Base-by-base conservation (phyloP, 75 land plant genomes). In the Adiantum capillusveneris region DNA sequence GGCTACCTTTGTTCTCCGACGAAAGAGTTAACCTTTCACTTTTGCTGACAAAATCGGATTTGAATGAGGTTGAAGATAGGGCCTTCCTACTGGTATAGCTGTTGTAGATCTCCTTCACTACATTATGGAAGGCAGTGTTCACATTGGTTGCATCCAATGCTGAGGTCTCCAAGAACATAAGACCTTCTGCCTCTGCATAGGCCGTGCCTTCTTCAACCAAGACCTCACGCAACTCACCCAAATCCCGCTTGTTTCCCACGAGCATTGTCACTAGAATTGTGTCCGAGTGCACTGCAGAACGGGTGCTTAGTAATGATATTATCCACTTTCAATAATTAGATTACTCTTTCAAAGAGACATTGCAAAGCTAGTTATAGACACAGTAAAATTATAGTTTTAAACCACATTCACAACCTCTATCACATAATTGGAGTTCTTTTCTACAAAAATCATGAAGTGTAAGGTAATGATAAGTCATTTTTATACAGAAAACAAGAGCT, bases 151-250 rank as follows among this genome's bases (percentile, higher is more conserved):
- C 67, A 28, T 80, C 79, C 70, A 89, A 36, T 1, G 95, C 95
- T 25, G 95, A 89, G 21, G 95, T 87, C 65, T 89, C 95, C 48
- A 83, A 56, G 69, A 89, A 89, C 71, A 83, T 80, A 21, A 87
- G 59, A 36, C 76, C 83, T 71, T 89, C 87, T 60, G 70, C 75
- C 57, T 89, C 65, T 42, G 95, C 92, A 56, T 78, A 81, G 44
- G 84, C 92, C 64, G 72, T 78, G 53, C 83, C 95, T 60, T 89
- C 95, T 37, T 89, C 95, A 1, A 76, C 70, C 29, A 80, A 72
- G n/a, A 89, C 95, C 37, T 80, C 84, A 25, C 95, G 67, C 64
- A 78, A 78, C 61, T 84, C 55, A 21, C 57, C 75, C 19, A 89
- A 84, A 65, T 89, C 95, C 59, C 70, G 58, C 66, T 89, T 89